Conservation (phyloP, 257 asterid genomes). For the Striga asiatica region DNA sequence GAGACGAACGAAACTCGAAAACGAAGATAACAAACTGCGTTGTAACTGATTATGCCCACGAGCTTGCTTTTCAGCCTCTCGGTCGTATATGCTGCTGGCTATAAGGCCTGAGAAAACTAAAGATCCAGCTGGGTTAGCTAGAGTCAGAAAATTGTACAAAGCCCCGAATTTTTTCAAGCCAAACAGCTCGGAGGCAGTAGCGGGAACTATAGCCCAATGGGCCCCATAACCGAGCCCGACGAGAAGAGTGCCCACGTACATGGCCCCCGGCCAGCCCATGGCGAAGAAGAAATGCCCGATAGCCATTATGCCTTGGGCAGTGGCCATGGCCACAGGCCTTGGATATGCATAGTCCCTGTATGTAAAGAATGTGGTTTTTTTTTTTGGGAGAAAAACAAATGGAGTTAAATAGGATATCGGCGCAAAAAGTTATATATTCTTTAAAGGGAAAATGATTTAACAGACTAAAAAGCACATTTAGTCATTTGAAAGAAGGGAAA, state of each 20-base stretch:
- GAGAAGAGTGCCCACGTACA: constrained; percentile 81
- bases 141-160: constrained; percentile 66
- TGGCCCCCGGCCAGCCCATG: constrained; percentile 86
- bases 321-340: constrained; percentile 65
- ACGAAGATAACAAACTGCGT: constrained; percentile 23
- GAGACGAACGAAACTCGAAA: constrained; percentile 27
- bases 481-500: too few relatives aligned
- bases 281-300: constrained; percentile 78
- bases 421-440: too few relatives aligned
- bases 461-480: too few relatives aligned
- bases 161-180: constrained; percentile 83
- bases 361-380: constrained; percentile 2
- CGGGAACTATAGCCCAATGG: constrained; percentile 94
- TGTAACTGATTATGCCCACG: constrained; percentile 20
- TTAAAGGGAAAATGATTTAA: too few relatives aligned
- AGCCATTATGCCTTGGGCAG: constrained; percentile 73
- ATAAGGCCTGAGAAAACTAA: constrained; percentile 66
- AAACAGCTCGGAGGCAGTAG: constrained; percentile 81
- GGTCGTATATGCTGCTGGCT: constrained; percentile 76
- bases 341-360: constrained; percentile 83
- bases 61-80: constrained; percentile 78
- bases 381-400: constrained; percentile 9
- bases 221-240: constrained; percentile 97
- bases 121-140: constrained; percentile 84
- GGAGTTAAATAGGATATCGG: too few relatives aligned